These are phyloP conservation scores for Rutstroemia sp. DNA, from an alignment of 2,329 filamentous ascomycete species.

Conservation along the genomic window DNA sequence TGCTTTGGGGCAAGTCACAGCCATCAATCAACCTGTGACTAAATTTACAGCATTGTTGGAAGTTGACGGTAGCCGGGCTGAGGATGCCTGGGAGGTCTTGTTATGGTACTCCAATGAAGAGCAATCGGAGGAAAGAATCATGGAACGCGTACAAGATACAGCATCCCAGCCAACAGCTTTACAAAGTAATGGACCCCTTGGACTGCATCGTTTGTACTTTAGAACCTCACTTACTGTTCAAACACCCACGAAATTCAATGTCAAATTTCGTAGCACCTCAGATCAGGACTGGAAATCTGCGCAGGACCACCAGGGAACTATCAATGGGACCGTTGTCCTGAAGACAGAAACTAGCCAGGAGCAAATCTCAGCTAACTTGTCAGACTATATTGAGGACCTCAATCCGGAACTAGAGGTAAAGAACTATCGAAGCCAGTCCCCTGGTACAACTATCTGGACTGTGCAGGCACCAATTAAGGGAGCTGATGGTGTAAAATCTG, in stretches of 20 bases:
- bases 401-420: conserved; percentile 48
- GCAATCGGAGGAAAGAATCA: conserved; percentile 46
- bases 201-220: conserved; percentile 45
- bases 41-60: conserved; percentile 66
- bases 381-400: conserved; percentile 48
- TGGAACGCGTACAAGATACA: conserved; percentile 28
- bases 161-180: conserved; percentile 42
- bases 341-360: conserved; percentile 30
- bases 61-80: conserved; percentile 45
- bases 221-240: conserved; percentile 41
- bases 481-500: conserved; percentile 50
- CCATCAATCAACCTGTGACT: conserved; percentile 36
- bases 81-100: conserved; percentile 61
- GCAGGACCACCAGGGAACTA: conserved; percentile 53
- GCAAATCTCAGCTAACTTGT: conserved; percentile 21
- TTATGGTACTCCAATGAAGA: conserved; percentile 62
- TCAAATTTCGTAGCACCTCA: conserved; percentile 55
- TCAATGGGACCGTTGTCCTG: conserved; percentile 57
- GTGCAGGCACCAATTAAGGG: conserved; percentile 48
- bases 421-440: conserved; percentile 55
- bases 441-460: conserved; percentile 64
- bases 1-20: conserved; percentile 67
- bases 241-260: conserved; percentile 54
- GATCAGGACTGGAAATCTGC: conserved; percentile 62
- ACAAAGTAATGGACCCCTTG: conserved; percentile 31